Percentiles rank a stretch among this genome's conserved stretches.
These are phyloP conservation scores for Pachysandra terminalis DNA, from an alignment of 164 flowering plant species.

Conservation along the genomic window DNA sequence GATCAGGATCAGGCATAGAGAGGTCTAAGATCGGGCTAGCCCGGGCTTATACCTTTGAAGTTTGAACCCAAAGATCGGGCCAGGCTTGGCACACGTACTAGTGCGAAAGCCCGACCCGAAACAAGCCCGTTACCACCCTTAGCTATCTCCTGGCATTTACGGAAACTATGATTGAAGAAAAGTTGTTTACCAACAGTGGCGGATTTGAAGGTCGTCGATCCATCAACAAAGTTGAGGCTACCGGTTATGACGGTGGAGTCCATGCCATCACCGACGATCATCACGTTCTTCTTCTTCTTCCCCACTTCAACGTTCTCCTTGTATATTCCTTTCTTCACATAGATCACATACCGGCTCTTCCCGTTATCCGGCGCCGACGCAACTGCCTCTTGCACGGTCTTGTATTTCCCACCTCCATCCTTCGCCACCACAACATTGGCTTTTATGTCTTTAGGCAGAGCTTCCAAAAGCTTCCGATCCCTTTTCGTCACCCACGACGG, in stretches of 20 bases:
- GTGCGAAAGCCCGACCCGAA: too few relatives aligned
- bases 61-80: too few relatives aligned
- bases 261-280: conserved; percentile 36
- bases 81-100: too few relatives aligned
- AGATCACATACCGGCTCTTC: conserved; percentile 24
- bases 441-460: conserved; percentile 1
- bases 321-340: conserved; percentile 29
- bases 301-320: conserved; percentile 28
- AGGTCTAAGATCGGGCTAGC: too few relatives aligned
- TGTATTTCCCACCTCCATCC: conserved; percentile 31
- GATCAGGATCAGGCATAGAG: too few relatives aligned
- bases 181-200: conserved; percentile 30
- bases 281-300: conserved; percentile 29
- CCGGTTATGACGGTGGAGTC: conserved; percentile 31
- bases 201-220: conserved; percentile 32
- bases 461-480: conserved; percentile 25
- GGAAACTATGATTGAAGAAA: too few relatives aligned
- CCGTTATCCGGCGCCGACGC: conserved; percentile 27
- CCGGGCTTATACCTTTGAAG: too few relatives aligned
- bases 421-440: conserved; percentile 31
- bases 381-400: conserved; percentile 24
- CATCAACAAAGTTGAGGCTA: conserved; percentile 26
- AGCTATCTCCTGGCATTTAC: too few relatives aligned
- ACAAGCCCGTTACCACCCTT: too few relatives aligned
- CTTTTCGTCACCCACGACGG: conserved; percentile 26